These are phyloP conservation scores for Auricularia heimuer DNA, from an alignment of 768 basidiomycete species.

Conservation along the genomic window DNA sequence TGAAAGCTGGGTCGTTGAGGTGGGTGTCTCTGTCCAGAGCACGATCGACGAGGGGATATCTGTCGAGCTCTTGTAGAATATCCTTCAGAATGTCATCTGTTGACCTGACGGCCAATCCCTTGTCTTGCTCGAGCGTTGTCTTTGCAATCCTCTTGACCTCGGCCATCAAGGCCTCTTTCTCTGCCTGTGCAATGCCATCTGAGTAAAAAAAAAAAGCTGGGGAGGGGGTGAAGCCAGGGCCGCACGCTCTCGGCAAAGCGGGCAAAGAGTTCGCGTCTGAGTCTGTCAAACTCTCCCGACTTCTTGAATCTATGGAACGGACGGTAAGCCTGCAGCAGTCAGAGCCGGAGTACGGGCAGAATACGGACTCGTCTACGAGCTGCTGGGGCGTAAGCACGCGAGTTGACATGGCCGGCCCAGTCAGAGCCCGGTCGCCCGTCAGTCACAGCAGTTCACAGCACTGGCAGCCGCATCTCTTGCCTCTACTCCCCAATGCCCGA, in stretches of 20 bases:
- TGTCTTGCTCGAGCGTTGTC: slow-evolving; percentile 44
- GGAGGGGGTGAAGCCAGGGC: slow-evolving; percentile 8
- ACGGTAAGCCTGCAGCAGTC: neutral
- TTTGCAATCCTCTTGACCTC: slow-evolving; percentile 55
- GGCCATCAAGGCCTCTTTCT: slow-evolving; percentile 40
- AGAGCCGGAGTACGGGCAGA: neutral
- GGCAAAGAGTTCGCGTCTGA: slow-evolving; percentile 53
- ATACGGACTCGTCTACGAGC: slow-evolving; percentile 53
- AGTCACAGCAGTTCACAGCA: too few relatives aligned
- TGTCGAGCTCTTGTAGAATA: slow-evolving; percentile 59
- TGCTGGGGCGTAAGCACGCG: slow-evolving; percentile 42
- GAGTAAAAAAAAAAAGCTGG: neutral
- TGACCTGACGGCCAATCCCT: slow-evolving; percentile 40
- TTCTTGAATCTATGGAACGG: slow-evolving; percentile 53
- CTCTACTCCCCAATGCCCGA: slow-evolving; percentile 9
- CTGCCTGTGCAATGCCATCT: slow-evolving; percentile 31
- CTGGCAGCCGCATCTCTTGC: neutral
- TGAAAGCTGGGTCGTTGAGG: slow-evolving; percentile 7
- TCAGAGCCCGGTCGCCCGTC: neutral
- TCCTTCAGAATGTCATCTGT: slow-evolving; percentile 49
- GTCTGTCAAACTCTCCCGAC: slow-evolving; percentile 67
- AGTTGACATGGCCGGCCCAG: neutral
- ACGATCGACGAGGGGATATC: slow-evolving; percentile 59
- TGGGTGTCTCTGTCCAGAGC: slow-evolving; percentile 28
- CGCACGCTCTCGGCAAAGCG: slow-evolving; percentile 56